Evolutionary conservation across 1,139 yeast species (phyloP).

Genomic region (Nakaseomyces nivariensis): DNA sequence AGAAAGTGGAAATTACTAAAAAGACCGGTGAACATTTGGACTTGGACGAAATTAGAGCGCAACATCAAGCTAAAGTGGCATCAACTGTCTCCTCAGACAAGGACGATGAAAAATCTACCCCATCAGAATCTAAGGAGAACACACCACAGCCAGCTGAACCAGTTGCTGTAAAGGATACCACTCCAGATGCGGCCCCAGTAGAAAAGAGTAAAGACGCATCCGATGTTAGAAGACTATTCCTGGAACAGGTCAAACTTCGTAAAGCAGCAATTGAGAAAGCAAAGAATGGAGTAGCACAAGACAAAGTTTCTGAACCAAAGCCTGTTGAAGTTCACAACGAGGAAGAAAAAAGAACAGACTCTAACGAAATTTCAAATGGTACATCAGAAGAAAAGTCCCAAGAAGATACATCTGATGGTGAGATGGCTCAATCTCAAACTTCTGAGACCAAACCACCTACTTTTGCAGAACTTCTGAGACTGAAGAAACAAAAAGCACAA

Average conservation of each 20-base stretch:
- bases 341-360: not conserved
- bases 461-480: slow-evolving; percentile 14
- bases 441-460: slow-evolving; percentile 8
- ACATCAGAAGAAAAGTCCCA: not conserved
- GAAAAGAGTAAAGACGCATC: slow-evolving; percentile 7
- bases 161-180: not conserved
- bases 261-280: slow-evolving; percentile 21
- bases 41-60: slow-evolving; percentile 20
- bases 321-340: not conserved
- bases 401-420: not conserved
- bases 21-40: slow-evolving; percentile 28
- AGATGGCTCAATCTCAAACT: slow-evolving; percentile 1
- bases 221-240: slow-evolving; percentile 14
- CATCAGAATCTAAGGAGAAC: slow-evolving; percentile 4
- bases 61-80: slow-evolving; percentile 8
- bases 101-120: not conserved
- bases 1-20: slow-evolving; percentile 28
- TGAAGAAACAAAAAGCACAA: slow-evolving; percentile 12
- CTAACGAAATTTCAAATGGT: not conserved
- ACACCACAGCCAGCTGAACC: slow-evolving; percentile 9
- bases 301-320: not conserved
- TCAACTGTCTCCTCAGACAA: not conserved
- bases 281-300: slow-evolving; percentile 10
- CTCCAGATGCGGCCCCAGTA: not conserved
- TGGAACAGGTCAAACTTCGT: slow-evolving; percentile 21